Evolutionary conservation across 2,329 filamentous ascomycete species (phyloP).

Genomic region (Sporothrix pallida): DNA sequence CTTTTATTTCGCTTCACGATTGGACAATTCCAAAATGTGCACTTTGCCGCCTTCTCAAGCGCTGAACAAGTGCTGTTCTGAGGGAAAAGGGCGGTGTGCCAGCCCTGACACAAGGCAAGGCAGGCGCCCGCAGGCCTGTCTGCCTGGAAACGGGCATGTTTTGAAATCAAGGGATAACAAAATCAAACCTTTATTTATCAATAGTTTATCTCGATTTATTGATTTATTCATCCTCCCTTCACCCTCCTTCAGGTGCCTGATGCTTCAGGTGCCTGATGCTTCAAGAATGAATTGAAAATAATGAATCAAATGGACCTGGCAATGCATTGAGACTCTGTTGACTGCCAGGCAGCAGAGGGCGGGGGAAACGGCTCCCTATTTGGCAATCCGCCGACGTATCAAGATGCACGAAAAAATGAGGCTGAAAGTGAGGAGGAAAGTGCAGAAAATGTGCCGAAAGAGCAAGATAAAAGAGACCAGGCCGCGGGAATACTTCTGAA

Average conservation of each 20-base stretch:
- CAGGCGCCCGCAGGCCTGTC: neutral
- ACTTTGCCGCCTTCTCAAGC: conserved; percentile 1
- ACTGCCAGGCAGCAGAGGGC: neutral
- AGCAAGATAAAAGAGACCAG: too few relatives aligned
- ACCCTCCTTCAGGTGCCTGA: too few relatives aligned
- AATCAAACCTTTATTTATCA: neutral
- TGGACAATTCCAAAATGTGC: neutral
- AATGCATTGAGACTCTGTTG: too few relatives aligned
- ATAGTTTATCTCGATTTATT: too few relatives aligned
- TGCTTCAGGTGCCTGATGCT: too few relatives aligned
- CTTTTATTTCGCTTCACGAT: neutral
- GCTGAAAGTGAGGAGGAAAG: neutral
- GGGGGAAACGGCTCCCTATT: neutral
- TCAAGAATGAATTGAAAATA: too few relatives aligned
- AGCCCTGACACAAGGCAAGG: neutral
- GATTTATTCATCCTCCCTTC: too few relatives aligned
- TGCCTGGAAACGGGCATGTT: neutral
- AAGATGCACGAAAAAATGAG: neutral
- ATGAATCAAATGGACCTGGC: too few relatives aligned
- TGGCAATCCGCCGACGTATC: neutral
- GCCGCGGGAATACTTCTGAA: too few relatives aligned
- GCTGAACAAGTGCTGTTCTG: neutral
- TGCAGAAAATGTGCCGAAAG: neutral
- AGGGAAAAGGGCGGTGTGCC: neutral
- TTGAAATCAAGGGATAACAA: neutral